Conservation (phyloP, 2,329 filamentous ascomycete species). For the Lecanicillium sp. region DNA sequence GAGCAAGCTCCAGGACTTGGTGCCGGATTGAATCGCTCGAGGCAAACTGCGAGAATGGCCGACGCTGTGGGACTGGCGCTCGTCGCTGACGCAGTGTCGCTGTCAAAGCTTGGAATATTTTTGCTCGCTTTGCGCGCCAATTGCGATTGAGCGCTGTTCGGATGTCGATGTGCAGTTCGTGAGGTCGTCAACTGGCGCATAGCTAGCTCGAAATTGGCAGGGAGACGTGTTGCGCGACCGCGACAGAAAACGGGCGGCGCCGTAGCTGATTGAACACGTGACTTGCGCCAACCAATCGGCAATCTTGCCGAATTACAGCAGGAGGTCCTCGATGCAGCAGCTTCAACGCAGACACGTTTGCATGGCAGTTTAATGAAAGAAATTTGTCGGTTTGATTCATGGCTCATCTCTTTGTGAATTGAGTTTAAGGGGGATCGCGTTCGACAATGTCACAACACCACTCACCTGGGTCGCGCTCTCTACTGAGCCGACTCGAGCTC, state of each 20-base stretch:
- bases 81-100: neutral
- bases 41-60: neutral
- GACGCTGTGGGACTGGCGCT: neutral
- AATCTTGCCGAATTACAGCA: constrained; percentile 1
- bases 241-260: constrained; percentile 10
- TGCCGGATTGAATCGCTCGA: too few species aligned
- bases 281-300: constrained; percentile 10
- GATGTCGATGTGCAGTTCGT: constrained; percentile 2
- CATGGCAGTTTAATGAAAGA: too few species aligned
- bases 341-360: too few species aligned
- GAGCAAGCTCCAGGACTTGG: constrained; percentile 3
- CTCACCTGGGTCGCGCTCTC: neutral
- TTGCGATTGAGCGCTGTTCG: constrained; percentile 2
- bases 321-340: neutral
- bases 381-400: too few species aligned
- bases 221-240: constrained; percentile 15
- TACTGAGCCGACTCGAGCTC: constrained; percentile 5
- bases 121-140: neutral
- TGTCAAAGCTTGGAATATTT: neutral
- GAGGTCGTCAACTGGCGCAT: constrained; percentile 2
- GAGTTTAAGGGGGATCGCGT: too few species aligned
- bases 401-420: too few species aligned
- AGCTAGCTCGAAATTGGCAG: constrained; percentile 11
- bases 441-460: constrained; percentile 2
- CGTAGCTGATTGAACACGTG: constrained; percentile 8